Base-by-base conservation (phyloP, 495 filamentous ascomycete species). In the Penicillium turbatum region DNA sequence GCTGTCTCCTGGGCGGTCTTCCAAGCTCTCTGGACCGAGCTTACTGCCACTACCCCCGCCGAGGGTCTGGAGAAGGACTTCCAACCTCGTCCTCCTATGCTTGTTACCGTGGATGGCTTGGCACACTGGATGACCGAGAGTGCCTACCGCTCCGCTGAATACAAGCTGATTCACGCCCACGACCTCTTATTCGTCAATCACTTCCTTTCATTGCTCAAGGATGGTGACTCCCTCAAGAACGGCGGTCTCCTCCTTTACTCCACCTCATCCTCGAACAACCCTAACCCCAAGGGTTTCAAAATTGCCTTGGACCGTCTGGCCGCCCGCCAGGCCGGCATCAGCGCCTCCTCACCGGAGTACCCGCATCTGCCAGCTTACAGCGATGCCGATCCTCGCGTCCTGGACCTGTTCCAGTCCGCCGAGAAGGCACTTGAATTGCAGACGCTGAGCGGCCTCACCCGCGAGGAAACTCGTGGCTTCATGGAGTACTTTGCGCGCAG, bases 401-500 rank as follows among this genome's bases (percentile, higher is more conserved):
- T 84, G 37, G 72, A 77, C 0, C 63, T 72, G 7, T 68, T 86
- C 62, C 65, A 72, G 59, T 56, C 64, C 48, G 54, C 54, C 9
- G 39, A 56, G 19, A 61, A 62, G 44, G 48, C 61, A 29, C 70
- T 81, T n/a, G 77, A 79, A 19, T 70, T 92, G 36, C 71, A 81
- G 56, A 70, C 72, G 11, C 60, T 95, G 21, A 72, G 72, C 26
- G 86, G 88, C 5, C 50, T 97, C 54, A 87, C 74, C 49, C 89
- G 83, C 65, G 70, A 74, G 19, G 92, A 97, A 73, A 84, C 92
- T 34, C 81, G 87, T 48, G 78, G 81, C 1, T 74, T 93, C 58
- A 82, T 97, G 82, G 93, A 97, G 76, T 97, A 97, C 71, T 97
- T 90, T 72, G 92, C 89, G 3, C 80, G 77, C 21, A 95, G 90